Evolutionary conservation across 495 filamentous ascomycete species (phyloP).

Genomic region (Glarea lozoyensis): DNA sequence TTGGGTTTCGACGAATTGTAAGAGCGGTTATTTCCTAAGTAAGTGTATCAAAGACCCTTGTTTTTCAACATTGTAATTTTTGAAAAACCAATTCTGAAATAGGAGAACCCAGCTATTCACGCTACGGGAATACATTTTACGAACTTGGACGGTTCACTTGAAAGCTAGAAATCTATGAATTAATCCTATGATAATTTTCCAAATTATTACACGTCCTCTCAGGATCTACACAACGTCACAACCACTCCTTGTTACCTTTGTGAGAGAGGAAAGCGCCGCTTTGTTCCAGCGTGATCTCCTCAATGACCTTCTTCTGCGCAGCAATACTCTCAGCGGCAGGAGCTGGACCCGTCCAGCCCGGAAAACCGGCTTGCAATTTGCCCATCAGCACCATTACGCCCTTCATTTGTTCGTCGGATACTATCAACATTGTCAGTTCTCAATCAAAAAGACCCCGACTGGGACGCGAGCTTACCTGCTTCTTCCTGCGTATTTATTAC

Average conservation of each 20-base stretch:
- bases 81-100: too few species aligned
- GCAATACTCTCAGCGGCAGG: constrained; percentile 33
- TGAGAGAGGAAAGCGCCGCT: constrained; percentile 47
- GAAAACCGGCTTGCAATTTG: constrained; percentile 35
- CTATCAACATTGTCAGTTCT: constrained; percentile 21
- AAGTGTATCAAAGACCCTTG: too few species aligned
- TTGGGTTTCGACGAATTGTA: too few species aligned
- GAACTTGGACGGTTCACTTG: too few species aligned
- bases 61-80: too few species aligned
- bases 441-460: not conserved
- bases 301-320: constrained; percentile 26
- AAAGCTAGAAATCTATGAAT: too few species aligned
- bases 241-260: constrained; percentile 43
- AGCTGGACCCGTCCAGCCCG: constrained; percentile 38
- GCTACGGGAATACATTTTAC: too few species aligned
- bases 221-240: too few species aligned
- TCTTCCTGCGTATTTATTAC: constrained; percentile 24
- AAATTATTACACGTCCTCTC: too few species aligned
- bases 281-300: constrained; percentile 37
- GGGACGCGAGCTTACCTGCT: not conserved
- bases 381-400: constrained; percentile 19
- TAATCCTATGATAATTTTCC: too few species aligned
- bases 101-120: too few species aligned
- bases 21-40: too few species aligned
- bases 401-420: constrained; percentile 28